Conservation (phyloP, 768 basidiomycete genomes). For the Kwoniella mangroviensis region DNA sequence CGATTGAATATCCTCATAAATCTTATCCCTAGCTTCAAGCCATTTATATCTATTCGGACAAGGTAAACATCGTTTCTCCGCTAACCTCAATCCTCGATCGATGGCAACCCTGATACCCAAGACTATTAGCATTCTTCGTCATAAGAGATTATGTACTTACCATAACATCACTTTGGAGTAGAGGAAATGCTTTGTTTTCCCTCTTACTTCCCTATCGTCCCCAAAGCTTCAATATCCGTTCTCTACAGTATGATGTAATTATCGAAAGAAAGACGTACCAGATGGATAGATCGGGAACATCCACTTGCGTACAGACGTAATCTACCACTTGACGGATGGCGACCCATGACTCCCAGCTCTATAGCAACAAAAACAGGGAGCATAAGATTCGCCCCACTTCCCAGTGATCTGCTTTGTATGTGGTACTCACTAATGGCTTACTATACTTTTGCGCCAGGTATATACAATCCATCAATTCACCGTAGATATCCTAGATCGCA, state of each 20-base stretch:
- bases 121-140: background rate
- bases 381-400: too few species aligned
- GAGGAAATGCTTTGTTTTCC: slow-evolving; percentile 83
- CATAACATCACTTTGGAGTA: slow-evolving; percentile 95
- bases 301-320: slow-evolving; percentile 70
- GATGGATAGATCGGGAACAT: slow-evolving; percentile 77
- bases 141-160: slow-evolving; percentile 59
- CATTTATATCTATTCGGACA: slow-evolving; percentile 64
- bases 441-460: slow-evolving; percentile 86
- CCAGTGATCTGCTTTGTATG: too few species aligned
- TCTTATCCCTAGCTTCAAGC: slow-evolving; percentile 73
- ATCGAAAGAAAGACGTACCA: slow-evolving; percentile 36
- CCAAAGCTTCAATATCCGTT: background rate
- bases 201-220: slow-evolving; percentile 82
- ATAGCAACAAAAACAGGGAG: background rate
- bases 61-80: slow-evolving; percentile 92
- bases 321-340: slow-evolving; percentile 59
- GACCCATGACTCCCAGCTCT: slow-evolving; percentile 58
- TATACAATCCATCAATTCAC: slow-evolving; percentile 92
- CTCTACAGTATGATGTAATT: background rate
- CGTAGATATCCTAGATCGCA: slow-evolving; percentile 82
- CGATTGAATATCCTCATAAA: slow-evolving; percentile 93
- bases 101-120: slow-evolving; percentile 76
- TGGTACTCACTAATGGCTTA: slow-evolving; percentile 62
- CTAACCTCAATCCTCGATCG: slow-evolving; percentile 89